Conservation (phyloP, 257 asterid genomes). For the Capsicum baccatum region DNA sequence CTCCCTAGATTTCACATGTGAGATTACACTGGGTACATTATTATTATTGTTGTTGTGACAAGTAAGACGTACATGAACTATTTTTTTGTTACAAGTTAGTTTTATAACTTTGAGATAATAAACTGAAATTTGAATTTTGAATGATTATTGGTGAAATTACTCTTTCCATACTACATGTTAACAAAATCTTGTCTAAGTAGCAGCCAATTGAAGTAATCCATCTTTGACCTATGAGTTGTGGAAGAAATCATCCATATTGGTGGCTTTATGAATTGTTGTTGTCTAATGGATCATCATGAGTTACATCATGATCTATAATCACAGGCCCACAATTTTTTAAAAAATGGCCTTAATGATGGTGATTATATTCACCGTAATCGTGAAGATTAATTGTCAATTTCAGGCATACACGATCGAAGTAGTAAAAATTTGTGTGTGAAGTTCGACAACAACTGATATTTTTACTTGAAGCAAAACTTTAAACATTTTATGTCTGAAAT, state of each 20-base stretch:
- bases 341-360: constrained; percentile 44
- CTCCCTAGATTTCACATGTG: too few species aligned
- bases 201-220: constrained; percentile 32
- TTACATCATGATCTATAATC: constrained; percentile 35
- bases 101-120: too few species aligned
- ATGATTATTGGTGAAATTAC: background rate
- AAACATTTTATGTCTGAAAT: too few species aligned
- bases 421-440: background rate
- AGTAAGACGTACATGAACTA: too few species aligned
- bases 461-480: too few species aligned
- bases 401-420: background rate
- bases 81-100: too few species aligned
- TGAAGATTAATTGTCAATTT: constrained; percentile 35
- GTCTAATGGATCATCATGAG: constrained; percentile 46
- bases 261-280: background rate
- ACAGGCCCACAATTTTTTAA: constrained; percentile 40
- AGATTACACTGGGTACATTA: too few species aligned
- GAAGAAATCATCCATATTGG: constrained; percentile 30
- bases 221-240: constrained; percentile 30
- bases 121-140: too few species aligned
- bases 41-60: too few species aligned
- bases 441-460: too few species aligned
- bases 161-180: background rate
- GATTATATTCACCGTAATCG: constrained; percentile 52
- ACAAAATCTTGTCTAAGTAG: background rate